Conservation (phyloP, 345 rosid species). For the Clarkia xantiana region DNA sequence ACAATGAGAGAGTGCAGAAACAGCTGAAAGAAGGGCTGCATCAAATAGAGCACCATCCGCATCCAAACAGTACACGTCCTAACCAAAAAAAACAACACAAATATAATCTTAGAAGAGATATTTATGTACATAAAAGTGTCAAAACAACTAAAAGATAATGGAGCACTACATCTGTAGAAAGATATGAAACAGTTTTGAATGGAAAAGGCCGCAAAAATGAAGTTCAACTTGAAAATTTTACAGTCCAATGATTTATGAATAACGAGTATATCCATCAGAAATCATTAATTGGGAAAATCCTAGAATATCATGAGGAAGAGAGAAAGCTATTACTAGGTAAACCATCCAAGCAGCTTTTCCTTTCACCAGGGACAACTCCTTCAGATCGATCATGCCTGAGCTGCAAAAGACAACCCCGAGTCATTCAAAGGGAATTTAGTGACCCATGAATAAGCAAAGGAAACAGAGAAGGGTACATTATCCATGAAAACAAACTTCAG, state of each 20-base stretch:
- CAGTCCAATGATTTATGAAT: too few species aligned
- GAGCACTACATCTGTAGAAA: conserved; percentile 1
- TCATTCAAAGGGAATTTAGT: background rate
- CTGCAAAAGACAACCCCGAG: conserved; percentile 12
- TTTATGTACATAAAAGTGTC: too few species aligned
- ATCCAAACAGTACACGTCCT: conserved; percentile 90
- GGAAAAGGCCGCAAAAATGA: background rate
- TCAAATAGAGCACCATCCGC: conserved; percentile 95
- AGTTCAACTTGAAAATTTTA: background rate
- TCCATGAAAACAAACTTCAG: too few species aligned
- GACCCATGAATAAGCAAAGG: background rate
- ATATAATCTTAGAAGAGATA: background rate
- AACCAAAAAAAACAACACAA: conserved; percentile 7
- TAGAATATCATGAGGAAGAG: background rate
- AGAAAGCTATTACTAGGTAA: conserved; percentile 44
- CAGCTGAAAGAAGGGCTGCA: conserved; percentile 78
- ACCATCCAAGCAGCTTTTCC: conserved; percentile 98
- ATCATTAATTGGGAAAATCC: too few species aligned
- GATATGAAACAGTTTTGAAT: too few species aligned
- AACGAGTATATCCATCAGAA: too few species aligned
- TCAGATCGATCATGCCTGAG: conserved; percentile 21
- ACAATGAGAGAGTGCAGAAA: conserved; percentile 71
- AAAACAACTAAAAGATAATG: background rate
- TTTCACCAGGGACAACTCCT: conserved; percentile 41
- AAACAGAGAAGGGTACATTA: background rate